phyloP scores from a whole-genome alignment of 108 stramenopile genomes.

The Aurantiochytrium sp. region DNA sequence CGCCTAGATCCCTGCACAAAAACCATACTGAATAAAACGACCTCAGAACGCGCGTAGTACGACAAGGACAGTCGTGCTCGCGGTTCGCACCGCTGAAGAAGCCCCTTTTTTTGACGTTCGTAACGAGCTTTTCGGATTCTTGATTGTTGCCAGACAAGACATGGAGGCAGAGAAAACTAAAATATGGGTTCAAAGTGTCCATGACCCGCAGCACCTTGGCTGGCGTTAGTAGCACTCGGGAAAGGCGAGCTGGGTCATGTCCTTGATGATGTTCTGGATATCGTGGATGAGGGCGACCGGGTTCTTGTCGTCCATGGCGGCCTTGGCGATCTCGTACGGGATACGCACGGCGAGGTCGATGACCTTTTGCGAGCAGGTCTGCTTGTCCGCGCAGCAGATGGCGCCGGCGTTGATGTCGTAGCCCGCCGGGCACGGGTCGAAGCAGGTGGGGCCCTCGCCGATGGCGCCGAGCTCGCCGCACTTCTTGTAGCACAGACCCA shows the following conservation, averaged over 20 bases:
- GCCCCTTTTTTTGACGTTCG: too few species aligned
- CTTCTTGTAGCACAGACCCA: constrained; percentile 14
- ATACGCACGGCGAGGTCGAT: constrained; percentile 6
- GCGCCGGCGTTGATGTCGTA: neutral
- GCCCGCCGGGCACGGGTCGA: neutral
- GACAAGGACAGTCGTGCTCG: too few species aligned
- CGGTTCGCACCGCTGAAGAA: too few species aligned
- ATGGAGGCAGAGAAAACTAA: too few species aligned
- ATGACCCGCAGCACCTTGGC: too few species aligned
- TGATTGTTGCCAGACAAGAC: too few species aligned
- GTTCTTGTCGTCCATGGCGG: neutral
- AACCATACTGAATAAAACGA: too few species aligned
- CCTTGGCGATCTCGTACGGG: neutral
- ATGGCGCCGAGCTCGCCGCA: neutral
- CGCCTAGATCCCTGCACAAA: too few species aligned
- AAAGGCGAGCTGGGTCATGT: neutral
- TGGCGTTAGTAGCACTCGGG: constrained; percentile 5
- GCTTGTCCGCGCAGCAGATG: constrained; percentile 17
- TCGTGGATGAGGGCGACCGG: neutral
- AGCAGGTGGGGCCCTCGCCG: neutral
- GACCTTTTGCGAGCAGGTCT: neutral
- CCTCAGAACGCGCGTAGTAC: too few species aligned
- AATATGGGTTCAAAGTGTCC: too few species aligned
- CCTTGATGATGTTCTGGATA: neutral
- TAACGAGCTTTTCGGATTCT: too few species aligned